Conservation (phyloP, 2,329 filamentous ascomycete genomes). For the Trichocomaceae sp. region DNA sequence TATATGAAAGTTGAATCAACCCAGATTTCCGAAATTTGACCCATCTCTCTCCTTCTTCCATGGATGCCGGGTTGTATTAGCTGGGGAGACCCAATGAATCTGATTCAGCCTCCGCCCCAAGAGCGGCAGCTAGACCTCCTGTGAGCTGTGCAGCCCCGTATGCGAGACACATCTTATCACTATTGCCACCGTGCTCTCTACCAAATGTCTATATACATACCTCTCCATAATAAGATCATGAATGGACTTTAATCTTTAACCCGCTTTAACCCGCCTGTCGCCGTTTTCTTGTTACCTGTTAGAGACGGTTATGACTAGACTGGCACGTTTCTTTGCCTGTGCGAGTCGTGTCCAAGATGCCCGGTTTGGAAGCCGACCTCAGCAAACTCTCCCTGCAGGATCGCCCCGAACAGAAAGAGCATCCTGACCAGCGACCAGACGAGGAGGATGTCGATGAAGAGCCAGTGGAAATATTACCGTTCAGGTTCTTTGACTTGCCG, state of each 20-base stretch:
- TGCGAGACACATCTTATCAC: conserved; percentile 38
- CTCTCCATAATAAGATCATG: neutral
- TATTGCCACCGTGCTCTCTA: conserved; percentile 10
- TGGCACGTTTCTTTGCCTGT: neutral
- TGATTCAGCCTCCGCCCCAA: conserved; percentile 41
- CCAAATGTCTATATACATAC: conserved; percentile 2
- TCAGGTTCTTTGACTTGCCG: conserved; percentile 49
- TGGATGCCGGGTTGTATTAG: conserved; percentile 55
- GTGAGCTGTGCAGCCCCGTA: conserved; percentile 45
- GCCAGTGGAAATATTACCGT: conserved; percentile 24
- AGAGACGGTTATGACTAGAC: conserved; percentile 6
- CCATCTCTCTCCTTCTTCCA: conserved; percentile 39
- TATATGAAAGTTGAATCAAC: conserved; percentile 51
- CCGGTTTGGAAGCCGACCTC: conserved; percentile 19
- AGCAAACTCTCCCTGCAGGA: conserved; percentile 22
- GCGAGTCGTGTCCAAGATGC: conserved; percentile 16
- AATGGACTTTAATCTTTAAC: neutral
- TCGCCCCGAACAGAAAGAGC: conserved; percentile 6
- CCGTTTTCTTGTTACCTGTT: conserved; percentile 18
- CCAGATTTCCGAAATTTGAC: conserved; percentile 53
- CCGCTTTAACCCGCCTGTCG: conserved; percentile 13
- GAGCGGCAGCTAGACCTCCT: conserved; percentile 43
- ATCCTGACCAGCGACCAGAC: conserved; percentile 17
- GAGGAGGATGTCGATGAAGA: conserved; percentile 12
- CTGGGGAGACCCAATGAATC: conserved; percentile 43